Conservation (phyloP, 1,139 yeast genomes). For the Kurtzmaniella natalensis region DNA sequence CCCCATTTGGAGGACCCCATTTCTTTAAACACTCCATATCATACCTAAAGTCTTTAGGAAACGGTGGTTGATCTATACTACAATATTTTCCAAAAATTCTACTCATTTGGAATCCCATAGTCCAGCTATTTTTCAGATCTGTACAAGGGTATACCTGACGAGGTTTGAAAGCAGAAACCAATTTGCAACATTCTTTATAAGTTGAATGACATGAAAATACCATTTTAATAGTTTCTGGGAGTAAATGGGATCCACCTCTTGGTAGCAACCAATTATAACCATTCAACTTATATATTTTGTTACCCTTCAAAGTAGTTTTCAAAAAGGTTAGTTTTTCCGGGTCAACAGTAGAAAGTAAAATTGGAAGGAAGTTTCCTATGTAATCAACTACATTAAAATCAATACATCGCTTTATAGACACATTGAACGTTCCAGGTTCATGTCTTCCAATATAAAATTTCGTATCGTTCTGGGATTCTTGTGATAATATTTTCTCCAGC, state of each 20-base stretch:
- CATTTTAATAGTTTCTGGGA: conserved; percentile 38
- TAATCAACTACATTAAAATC: conserved; percentile 36
- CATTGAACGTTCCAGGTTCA: conserved; percentile 13
- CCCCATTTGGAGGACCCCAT: conserved; percentile 19
- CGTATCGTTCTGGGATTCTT: conserved; percentile 1
- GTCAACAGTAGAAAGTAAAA: conserved; percentile 11
- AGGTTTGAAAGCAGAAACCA: conserved; percentile 37
- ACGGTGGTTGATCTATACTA: conserved; percentile 5
- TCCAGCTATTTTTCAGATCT: conserved; percentile 32
- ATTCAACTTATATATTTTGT: conserved; percentile 19
- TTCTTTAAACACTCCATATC: conserved; percentile 22
- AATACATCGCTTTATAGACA: conserved; percentile 35
- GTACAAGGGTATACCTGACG: conserved; percentile 45
- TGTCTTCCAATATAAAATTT: conserved; percentile 28
- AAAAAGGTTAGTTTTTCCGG: conserved; percentile 11
- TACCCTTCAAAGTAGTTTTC: conserved; percentile 19
- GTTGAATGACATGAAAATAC: conserved; percentile 57
- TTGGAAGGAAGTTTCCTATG: conserved; percentile 25
- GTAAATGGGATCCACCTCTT: conserved; percentile 21
- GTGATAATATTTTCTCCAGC: background rate
- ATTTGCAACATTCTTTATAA: conserved; percentile 37
- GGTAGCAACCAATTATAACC: conserved; percentile 28
- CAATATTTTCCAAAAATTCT: conserved; percentile 44
- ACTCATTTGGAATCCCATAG: conserved; percentile 38
- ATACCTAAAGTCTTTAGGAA: conserved; percentile 18